A percentile compares a stretch with the other conserved stretches of the same genome.
These are phyloP conservation scores for Phlegmacium glaucopus DNA, from an alignment of 768 basidiomycete genomes.

Conservation along the genomic window DNA sequence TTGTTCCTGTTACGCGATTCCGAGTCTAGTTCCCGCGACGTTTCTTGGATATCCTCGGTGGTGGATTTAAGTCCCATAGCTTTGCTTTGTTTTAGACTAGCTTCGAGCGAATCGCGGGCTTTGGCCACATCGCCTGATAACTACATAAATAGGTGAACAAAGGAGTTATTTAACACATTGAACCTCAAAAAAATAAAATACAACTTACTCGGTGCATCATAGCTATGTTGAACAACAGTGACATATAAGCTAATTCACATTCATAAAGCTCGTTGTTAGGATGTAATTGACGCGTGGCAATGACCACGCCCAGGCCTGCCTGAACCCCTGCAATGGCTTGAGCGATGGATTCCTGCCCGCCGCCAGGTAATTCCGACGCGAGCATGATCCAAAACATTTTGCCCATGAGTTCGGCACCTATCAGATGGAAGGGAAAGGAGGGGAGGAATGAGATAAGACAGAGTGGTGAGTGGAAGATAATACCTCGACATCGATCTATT, in stretches of 20 bases:
- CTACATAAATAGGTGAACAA: slow-evolving; percentile 20
- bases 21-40: slow-evolving; percentile 17
- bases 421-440: background rate
- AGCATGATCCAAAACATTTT: slow-evolving; percentile 43
- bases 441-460: background rate
- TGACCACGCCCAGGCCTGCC: slow-evolving; percentile 35
- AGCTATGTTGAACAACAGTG: slow-evolving; percentile 60
- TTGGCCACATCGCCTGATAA: slow-evolving; percentile 34
- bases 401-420: slow-evolving; percentile 46
- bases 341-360: slow-evolving; percentile 27
- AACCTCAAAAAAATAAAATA: background rate
- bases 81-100: slow-evolving; percentile 35
- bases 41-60: slow-evolving; percentile 27
- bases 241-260: slow-evolving; percentile 56
- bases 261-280: slow-evolving; percentile 23
- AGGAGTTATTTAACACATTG: background rate
- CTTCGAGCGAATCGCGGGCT: slow-evolving; percentile 29
- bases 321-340: slow-evolving; percentile 63
- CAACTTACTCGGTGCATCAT: slow-evolving; percentile 44
- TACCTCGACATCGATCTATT: slow-evolving; percentile 63
- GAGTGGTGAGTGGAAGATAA: background rate
- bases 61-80: slow-evolving; percentile 33
- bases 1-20: no score
- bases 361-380: slow-evolving; percentile 20
- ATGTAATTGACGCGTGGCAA: slow-evolving; percentile 22